These are phyloP conservation scores for Daldinia grandis DNA, from an alignment of 495 filamentous ascomycete species.

Conservation along the genomic window DNA sequence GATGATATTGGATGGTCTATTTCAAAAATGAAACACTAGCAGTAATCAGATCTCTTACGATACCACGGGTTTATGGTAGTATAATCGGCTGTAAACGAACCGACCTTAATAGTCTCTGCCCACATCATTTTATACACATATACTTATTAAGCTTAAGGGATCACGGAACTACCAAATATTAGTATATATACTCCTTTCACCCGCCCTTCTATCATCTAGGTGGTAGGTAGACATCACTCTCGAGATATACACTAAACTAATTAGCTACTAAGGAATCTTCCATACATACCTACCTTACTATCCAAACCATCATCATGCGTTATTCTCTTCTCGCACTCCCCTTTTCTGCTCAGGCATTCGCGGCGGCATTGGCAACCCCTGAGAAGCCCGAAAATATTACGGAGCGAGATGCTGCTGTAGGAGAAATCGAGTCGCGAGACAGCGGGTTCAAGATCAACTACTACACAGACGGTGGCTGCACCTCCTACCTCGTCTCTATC, in stretches of 20 bases:
- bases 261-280: background rate
- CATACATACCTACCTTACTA: background rate
- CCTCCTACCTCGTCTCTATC: background rate
- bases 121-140: background rate
- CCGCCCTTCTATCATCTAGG: background rate
- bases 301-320: background rate
- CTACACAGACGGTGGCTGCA: conserved; percentile 5
- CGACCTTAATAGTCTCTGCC: background rate
- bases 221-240: background rate
- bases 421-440: background rate
- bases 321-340: background rate
- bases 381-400: background rate
- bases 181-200: background rate
- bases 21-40: background rate
- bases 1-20: background rate
- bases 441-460: conserved; percentile 7
- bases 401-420: background rate
- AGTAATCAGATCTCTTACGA: background rate
- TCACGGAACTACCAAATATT: background rate
- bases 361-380: background rate
- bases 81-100: background rate
- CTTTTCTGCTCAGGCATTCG: background rate
- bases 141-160: background rate
- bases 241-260: background rate
- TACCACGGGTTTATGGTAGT: background rate